phyloP scores from a whole-genome alignment of 257 asterid genomes.

The Asclepias syriaca region DNA sequence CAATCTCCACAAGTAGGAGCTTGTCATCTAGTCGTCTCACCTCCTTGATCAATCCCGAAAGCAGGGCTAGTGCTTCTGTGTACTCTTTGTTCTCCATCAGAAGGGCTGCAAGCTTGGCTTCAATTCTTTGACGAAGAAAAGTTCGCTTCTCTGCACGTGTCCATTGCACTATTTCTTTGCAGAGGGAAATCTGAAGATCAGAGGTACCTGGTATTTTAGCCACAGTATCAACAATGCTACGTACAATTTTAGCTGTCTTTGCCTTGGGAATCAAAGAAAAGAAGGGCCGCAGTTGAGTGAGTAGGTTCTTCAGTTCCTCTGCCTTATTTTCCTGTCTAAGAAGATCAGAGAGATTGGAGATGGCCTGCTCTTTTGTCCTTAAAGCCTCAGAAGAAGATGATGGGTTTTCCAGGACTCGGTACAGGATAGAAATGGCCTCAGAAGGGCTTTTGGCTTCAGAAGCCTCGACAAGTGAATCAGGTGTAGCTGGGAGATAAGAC shows the following conservation, averaged over 20 bases:
- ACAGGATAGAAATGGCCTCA: conserved; percentile 34
- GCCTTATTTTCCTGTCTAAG: conserved; percentile 23
- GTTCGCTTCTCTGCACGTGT: conserved; percentile 43
- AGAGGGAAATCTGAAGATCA: conserved; percentile 39
- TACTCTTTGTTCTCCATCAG: conserved; percentile 44
- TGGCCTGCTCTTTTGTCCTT: conserved; percentile 41
- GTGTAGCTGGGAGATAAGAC: conserved; percentile 31
- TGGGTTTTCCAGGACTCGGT: conserved; percentile 32
- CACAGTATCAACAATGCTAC: conserved; percentile 35
- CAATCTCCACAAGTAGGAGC: conserved; percentile 44
- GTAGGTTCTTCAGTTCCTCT: conserved; percentile 12
- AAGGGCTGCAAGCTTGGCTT: conserved; percentile 41
- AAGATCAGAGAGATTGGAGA: conserved; percentile 41
- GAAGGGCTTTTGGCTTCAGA: conserved; percentile 35
- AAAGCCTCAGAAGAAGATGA: conserved; percentile 39
- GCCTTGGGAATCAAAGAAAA: conserved; percentile 46
- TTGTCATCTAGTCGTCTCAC: conserved; percentile 45
- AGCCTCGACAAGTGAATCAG: conserved; percentile 37
- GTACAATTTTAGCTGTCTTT: conserved; percentile 42
- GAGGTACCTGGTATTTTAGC: conserved; percentile 43
- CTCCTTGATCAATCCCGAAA: conserved; percentile 39
- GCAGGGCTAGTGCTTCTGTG: conserved; percentile 38
- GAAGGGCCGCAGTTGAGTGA: conserved; percentile 11
- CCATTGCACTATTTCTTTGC: conserved; percentile 46
- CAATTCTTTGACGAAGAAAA: conserved; percentile 46